Base-by-base conservation (phyloP, 2,329 filamentous ascomycete species). In the Cyclaneusma minus region DNA sequence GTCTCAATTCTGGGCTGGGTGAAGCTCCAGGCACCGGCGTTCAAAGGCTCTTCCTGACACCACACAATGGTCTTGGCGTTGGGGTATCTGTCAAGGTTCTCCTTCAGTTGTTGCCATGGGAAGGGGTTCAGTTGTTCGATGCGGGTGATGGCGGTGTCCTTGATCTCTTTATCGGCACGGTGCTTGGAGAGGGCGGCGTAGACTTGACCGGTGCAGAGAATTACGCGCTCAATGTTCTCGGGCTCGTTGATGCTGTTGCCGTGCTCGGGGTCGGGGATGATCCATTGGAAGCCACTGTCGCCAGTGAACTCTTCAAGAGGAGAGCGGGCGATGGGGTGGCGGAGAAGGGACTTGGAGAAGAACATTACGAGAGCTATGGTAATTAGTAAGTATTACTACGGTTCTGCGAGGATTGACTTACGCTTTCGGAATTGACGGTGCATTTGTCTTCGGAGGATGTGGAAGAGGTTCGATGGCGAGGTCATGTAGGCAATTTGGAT, bases 401-500 rank as follows among this genome's bases (percentile, higher is more conserved):
- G 22, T 19, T 29, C 14, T 7, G 13, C 17, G 16, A 36, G 22
- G 10, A 5, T 7, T 16, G 21, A 65, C 80, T 72, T 66, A 89
- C 82, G 89, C 66, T 98, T 98, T 60, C 89, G 75, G 79, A 98
- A 98, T 52, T 98, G 87, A 47, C 89, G 74, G 67, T 95, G 85
- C 75, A 98, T 93, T 62, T 98, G 89, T 56, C 89, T 74, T 51
- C 89, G 80, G 37, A 98, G 69, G 40, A 89, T 75, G 58, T 98
- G 89, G 76, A 98, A 98, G 51, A 91, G 56, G 57, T 98, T 98
- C 38, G 87, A 69, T 15, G 89, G 89, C 24, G 78, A 81, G n/a
- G 89, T 98, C 72, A 91, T 85, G 64, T 89, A 93, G 29, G 76
- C 84, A 51, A 98, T 79, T 61, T 98, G 89, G 74, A 98, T 92